These are phyloP conservation scores for Colletotrichum siamense DNA, from an alignment of 2,329 filamentous ascomycete genomes.

Conservation along the genomic window DNA sequence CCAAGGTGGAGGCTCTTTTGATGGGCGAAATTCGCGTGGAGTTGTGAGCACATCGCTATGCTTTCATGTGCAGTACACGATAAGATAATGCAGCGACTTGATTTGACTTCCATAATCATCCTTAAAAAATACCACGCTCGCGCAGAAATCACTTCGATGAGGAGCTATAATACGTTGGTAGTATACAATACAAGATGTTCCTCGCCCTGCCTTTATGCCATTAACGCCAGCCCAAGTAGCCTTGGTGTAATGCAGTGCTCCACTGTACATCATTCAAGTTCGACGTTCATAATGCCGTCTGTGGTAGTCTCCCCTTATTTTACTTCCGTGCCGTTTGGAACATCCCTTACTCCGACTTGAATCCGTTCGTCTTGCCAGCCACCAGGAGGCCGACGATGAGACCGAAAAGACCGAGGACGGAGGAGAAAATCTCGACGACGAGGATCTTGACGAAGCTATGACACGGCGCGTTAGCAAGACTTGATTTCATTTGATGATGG, in stretches of 20 bases:
- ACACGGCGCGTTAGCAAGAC: slow-evolving; percentile 25
- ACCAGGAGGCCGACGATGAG: slow-evolving; percentile 93
- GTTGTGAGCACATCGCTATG: not conserved
- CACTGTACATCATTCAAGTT: slow-evolving; percentile 17
- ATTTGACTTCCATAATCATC: not conserved
- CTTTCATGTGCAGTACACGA: not conserved
- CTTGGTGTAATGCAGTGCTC: slow-evolving; percentile 25
- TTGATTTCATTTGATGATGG: not conserved
- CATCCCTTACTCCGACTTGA: slow-evolving; percentile 48
- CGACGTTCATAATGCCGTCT: slow-evolving; percentile 1
- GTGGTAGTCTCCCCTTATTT: slow-evolving; percentile 1
- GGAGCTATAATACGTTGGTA: slow-evolving; percentile 21
- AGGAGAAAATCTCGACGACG: slow-evolving; percentile 99
- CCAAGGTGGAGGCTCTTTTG: slow-evolving; percentile 77
- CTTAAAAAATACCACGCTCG: not conserved
- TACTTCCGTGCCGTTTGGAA: not conserved
- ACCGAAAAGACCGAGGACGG: slow-evolving; percentile 93
- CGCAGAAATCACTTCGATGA: slow-evolving; percentile 17
- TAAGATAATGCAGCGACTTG: not conserved
- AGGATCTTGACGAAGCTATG: slow-evolving; percentile 95
- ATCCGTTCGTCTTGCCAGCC: slow-evolving; percentile 81
- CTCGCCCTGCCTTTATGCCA: slow-evolving; percentile 24
- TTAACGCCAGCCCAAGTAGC: slow-evolving; percentile 25
- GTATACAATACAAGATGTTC: slow-evolving; percentile 24
- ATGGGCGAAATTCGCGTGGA: slow-evolving; percentile 61